Conservation (phyloP, 2,329 filamentous ascomycete genomes). For the Monosporascus sp. region DNA sequence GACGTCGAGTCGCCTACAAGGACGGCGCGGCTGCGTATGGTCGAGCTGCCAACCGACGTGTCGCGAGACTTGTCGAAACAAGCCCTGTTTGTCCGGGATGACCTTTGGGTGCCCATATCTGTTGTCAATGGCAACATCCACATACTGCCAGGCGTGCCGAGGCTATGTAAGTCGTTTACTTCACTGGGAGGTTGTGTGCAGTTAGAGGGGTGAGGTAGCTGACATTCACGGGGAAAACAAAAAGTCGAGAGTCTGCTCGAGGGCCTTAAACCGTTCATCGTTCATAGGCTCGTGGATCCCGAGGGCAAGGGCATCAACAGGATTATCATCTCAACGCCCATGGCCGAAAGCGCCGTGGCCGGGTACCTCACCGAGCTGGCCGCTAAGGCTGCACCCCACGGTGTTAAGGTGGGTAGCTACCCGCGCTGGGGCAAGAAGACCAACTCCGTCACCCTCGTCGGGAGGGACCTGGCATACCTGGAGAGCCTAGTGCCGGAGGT, state of each 20-base stretch:
- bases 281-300: slow-evolving; percentile 70
- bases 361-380: slow-evolving; percentile 78
- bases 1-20: slow-evolving; percentile 73
- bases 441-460: slow-evolving; percentile 88
- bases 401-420: slow-evolving; percentile 93
- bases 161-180: slow-evolving; percentile 53
- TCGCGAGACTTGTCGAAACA: slow-evolving; percentile 62
- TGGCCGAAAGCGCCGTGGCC: slow-evolving; percentile 82
- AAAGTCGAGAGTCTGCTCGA: slow-evolving; percentile 70
- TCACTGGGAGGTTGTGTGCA: no score
- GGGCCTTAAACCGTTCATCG: slow-evolving; percentile 65
- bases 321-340: slow-evolving; percentile 79
- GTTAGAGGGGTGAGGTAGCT: no score
- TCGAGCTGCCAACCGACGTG: slow-evolving; percentile 74
- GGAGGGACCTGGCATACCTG: slow-evolving; percentile 69
- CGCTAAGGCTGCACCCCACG: slow-evolving; percentile 63
- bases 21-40: slow-evolving; percentile 85
- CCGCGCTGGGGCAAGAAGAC: slow-evolving; percentile 82
- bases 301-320: slow-evolving; percentile 76
- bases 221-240: neutral
- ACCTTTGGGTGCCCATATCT: slow-evolving; percentile 85
- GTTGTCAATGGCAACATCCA: slow-evolving; percentile 92
- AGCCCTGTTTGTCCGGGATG: slow-evolving; percentile 71
- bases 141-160: slow-evolving; percentile 85
- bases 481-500: slow-evolving; percentile 77